These are phyloP conservation scores for Pleurotus ostreatus DNA, from an alignment of 768 basidiomycete genomes.

Conservation along the genomic window DNA sequence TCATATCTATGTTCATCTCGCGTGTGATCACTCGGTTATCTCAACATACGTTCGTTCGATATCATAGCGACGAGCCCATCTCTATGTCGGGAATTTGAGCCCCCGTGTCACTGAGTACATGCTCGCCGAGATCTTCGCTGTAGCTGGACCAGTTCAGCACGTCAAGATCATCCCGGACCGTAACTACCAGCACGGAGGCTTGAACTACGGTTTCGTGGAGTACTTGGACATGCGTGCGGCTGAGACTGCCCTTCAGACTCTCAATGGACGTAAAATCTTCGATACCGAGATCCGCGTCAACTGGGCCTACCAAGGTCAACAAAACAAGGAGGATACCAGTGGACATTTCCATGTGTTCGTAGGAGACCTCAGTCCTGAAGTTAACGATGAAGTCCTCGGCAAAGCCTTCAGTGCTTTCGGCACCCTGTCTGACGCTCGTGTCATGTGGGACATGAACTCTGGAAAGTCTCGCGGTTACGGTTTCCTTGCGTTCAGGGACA, in stretches of 20 bases:
- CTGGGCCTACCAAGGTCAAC: slow-evolving; percentile 98
- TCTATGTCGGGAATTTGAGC: slow-evolving; percentile 97
- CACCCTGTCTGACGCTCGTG: slow-evolving; percentile 92
- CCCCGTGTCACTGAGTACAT: slow-evolving; percentile 99
- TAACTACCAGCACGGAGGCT: slow-evolving; percentile 98
- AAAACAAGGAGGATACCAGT: slow-evolving; percentile 98
- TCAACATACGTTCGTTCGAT: slow-evolving; percentile 18
- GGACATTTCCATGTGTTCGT: slow-evolving; percentile 99
- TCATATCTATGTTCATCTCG: slow-evolving; percentile 26
- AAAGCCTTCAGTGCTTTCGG: slow-evolving; percentile 99
- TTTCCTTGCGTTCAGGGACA: slow-evolving; percentile 97
- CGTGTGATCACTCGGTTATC: slow-evolving; percentile 18
- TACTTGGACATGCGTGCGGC: slow-evolving; percentile 99
- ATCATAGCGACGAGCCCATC: slow-evolving; percentile 83
- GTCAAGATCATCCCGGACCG: slow-evolving; percentile 99
- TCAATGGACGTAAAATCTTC: slow-evolving; percentile 99
- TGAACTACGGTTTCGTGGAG: slow-evolving; percentile 99
- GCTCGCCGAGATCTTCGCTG: slow-evolving; percentile 96
- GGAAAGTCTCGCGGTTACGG: slow-evolving; percentile 98
- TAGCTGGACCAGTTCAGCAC: slow-evolving; percentile 94
- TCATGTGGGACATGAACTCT: slow-evolving; percentile 99
- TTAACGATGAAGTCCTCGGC: slow-evolving; percentile 93
- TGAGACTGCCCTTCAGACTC: slow-evolving; percentile 96
- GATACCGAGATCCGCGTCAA: slow-evolving; percentile 99
- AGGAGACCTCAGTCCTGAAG: slow-evolving; percentile 98